These are phyloP conservation scores for Xerocomus nothofagi DNA, from an alignment of 1,284 basidiomycete genomes.

Conservation along the genomic window DNA sequence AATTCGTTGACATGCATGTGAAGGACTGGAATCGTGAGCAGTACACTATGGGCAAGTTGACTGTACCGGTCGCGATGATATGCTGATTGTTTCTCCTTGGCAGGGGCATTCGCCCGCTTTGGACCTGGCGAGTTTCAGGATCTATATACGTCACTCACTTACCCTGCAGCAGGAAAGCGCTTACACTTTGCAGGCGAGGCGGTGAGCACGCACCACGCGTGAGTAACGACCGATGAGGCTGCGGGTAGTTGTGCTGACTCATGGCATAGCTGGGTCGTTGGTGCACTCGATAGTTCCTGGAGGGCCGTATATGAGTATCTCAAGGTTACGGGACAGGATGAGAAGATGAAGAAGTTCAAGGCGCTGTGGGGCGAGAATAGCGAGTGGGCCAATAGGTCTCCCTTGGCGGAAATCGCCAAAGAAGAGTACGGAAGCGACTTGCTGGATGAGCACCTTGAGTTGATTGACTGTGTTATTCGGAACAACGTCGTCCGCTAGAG, in stretches of 20 bases:
- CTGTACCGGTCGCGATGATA: background rate
- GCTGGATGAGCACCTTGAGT: background rate
- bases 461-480: too few relatives aligned
- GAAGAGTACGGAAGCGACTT: background rate
- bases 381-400: slow-evolving; percentile 9
- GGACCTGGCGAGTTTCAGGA: slow-evolving; percentile 21
- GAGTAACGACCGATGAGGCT: background rate
- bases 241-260: background rate
- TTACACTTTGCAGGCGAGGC: slow-evolving; percentile 27
- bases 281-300: slow-evolving; percentile 22
- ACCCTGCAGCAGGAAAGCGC: slow-evolving; percentile 12
- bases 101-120: slow-evolving; percentile 23
- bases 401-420: background rate
- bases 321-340: background rate
- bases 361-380: slow-evolving; percentile 15
- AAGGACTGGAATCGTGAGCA: slow-evolving; percentile 18
- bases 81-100: background rate
- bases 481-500: too few relatives aligned
- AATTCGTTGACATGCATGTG: slow-evolving; percentile 9
- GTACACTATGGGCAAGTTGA: slow-evolving; percentile 12
- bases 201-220: slow-evolving; percentile 23
- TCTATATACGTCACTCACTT: slow-evolving; percentile 14
- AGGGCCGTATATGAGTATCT: slow-evolving; percentile 17
- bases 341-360: slow-evolving; percentile 6
- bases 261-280: slow-evolving; percentile 16